Percentiles rank a stretch among this genome's conserved stretches.
Conservation (phyloP, 768 basidiomycete species). For the Neoboletus magnificus region DNA sequence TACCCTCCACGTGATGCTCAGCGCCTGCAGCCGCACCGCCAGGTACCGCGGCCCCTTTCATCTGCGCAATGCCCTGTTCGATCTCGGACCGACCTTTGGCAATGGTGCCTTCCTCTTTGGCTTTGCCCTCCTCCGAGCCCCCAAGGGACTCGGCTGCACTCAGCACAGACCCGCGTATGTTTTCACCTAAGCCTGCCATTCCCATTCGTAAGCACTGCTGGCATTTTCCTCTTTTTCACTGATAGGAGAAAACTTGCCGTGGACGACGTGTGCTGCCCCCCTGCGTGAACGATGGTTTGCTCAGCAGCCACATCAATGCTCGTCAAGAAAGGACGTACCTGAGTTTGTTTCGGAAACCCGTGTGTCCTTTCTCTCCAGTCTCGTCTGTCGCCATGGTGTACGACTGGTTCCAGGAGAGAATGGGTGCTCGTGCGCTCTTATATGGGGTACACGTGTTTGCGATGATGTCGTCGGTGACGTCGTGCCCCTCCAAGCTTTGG, state of each 20-base stretch:
- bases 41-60: constrained; percentile 15
- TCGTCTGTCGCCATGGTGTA: constrained; percentile 3
- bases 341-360: constrained; percentile 14
- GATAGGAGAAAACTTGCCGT: constrained; percentile 27
- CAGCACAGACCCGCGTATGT: constrained; percentile 41
- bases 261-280: constrained; percentile 36
- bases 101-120: constrained; percentile 36
- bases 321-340: not conserved
- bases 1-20: not conserved
- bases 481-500: not conserved
- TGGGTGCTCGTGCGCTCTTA: rapidly evolving
- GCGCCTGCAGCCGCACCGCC: not conserved
- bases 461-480: constrained; percentile 22
- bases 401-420: not conserved
- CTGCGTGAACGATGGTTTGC: constrained; percentile 10
- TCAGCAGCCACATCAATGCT: not conserved
- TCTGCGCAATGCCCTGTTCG: constrained; percentile 36
- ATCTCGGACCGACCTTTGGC: constrained; percentile 39
- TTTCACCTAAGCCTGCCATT: constrained; percentile 41
- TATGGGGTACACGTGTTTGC: constrained; percentile 3
- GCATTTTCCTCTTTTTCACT: not conserved
- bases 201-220: constrained; percentile 2
- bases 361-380: not conserved
- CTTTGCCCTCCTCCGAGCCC: constrained; percentile 19
- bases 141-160: constrained; percentile 38